These are phyloP conservation scores for Cymbopogon citratus DNA, from an alignment of 176 grass and related monocot species.

Conservation along the genomic window DNA sequence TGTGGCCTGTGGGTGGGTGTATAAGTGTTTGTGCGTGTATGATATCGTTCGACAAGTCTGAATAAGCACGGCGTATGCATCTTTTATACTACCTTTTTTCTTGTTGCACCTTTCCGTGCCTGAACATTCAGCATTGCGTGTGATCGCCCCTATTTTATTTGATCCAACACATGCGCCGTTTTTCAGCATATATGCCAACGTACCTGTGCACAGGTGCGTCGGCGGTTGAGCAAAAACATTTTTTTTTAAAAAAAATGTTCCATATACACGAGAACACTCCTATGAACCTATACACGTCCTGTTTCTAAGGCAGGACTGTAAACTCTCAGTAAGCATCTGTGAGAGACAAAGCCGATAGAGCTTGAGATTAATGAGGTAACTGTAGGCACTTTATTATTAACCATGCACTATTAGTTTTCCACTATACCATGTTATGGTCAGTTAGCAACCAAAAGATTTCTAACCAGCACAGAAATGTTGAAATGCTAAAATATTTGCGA, in stretches of 20 bases:
- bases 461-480: too few relatives aligned
- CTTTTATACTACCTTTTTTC: background rate
- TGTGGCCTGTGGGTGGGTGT: background rate
- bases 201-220: background rate
- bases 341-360: background rate
- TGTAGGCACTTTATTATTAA: background rate
- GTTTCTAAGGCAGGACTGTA: too few relatives aligned
- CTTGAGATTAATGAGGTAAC: background rate
- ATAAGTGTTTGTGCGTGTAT: background rate
- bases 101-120: background rate
- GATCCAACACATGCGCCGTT: slow-evolving; percentile 7
- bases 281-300: too few relatives aligned
- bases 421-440: too few relatives aligned
- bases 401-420: too few relatives aligned
- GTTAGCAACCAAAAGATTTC: too few relatives aligned
- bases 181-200: background rate
- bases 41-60: background rate
- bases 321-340: too few relatives aligned
- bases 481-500: too few relatives aligned
- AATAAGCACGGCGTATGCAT: slow-evolving; percentile 14
- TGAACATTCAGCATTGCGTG: slow-evolving; percentile 48
- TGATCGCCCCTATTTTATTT: slow-evolving; percentile 20
- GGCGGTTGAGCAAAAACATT: background rate
- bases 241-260: background rate
- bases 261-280: background rate